A percentile compares a stretch with the other conserved stretches of the same genome.
phyloP scores from a whole-genome alignment of 371 early-diverging fungal genomes.

The Saksenaea vasiformis region DNA sequence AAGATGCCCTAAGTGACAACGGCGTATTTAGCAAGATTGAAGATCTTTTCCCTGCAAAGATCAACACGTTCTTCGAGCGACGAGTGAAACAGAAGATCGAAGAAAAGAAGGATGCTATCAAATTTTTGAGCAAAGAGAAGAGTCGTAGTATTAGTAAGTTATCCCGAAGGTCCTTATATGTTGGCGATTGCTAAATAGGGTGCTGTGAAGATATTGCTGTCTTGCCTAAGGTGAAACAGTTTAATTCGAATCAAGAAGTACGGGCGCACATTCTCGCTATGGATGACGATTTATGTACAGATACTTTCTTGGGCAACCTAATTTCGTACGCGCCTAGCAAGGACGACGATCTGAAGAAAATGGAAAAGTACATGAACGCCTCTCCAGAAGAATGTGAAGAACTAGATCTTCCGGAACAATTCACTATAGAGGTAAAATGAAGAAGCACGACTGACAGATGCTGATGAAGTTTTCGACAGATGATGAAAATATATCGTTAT shows the following conservation, averaged over 20 bases:
- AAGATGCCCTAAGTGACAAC: conserved; percentile 32
- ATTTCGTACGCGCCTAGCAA: conserved; percentile 32
- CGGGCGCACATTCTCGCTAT: conserved; percentile 21
- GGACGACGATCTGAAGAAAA: conserved; percentile 35
- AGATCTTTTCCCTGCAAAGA: conserved; percentile 42
- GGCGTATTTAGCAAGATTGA: conserved; percentile 44
- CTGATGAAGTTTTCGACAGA: conserved; percentile 20
- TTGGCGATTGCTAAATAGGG: neutral
- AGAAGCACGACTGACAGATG: neutral
- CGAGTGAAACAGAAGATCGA: conserved; percentile 32
- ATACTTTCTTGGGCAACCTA: conserved; percentile 40
- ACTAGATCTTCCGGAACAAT: conserved; percentile 58
- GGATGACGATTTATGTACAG: conserved; percentile 34
- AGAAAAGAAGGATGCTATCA: conserved; percentile 41
- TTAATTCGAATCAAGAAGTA: conserved; percentile 14
- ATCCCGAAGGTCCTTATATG: neutral
- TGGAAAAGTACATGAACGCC: conserved; percentile 46
- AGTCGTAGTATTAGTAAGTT: conserved; percentile 42
- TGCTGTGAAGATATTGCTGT: conserved; percentile 21
- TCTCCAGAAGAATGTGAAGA: conserved; percentile 41
- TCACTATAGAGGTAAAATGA: conserved; percentile 47
- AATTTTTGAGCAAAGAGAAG: conserved; percentile 45
- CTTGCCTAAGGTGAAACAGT: conserved; percentile 22
- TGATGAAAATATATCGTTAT: conserved; percentile 52
- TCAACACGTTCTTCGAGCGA: conserved; percentile 41